Evolutionary conservation across 371 early-diverging fungal species (phyloP), one percentile per base, ranked within the genome.

Genomic region (Rhizopus delemar): DNA sequence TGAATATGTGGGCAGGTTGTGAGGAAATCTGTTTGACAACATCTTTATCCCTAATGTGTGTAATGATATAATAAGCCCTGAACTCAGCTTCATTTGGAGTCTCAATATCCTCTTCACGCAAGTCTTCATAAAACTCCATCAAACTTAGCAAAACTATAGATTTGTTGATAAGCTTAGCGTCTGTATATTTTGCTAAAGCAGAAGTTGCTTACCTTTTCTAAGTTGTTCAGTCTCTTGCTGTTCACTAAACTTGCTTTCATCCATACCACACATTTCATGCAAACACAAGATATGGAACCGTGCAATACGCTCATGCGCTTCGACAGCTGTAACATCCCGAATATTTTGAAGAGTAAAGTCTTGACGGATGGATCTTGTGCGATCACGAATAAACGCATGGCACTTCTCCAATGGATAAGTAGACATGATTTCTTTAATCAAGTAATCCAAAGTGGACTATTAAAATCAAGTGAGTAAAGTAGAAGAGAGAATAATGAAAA

Each of bases 141-240:
- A 96, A 75, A 69, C 87, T 89, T 49, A 90, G 80, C 28, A 95
- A 74, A 2, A 89, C 93, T 68, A 62, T 22, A 2, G 22, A 22
- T 22, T 22, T 22, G 22, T 22, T 22, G 22, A 22, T 22, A 22
- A 22, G 22, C 22, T 22, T 22, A 22, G 22, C 1, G 22, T 22
- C 0, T 22, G 2, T 2, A 2, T 22, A 22, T 22, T 22, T 22
- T 22, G 22, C 22, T 22, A 28, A 13, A 8, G 3, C 29, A 43
- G 22, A 6, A 11, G 39, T 7, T n/a, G 15, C 62, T 52, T 70
- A 86, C 92, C 91, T 81, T 94, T 95, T 41, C 87, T 70, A 57
- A 94, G 76, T 66, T 95, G 95, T 57, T 96, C 95, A 68, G 81
- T 83, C 62, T 96, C 95, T 69, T 92, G 93, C 59, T 91, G 88